Base-by-base conservation (phyloP, 441 rosid species). In the Viola pubescens region DNA sequence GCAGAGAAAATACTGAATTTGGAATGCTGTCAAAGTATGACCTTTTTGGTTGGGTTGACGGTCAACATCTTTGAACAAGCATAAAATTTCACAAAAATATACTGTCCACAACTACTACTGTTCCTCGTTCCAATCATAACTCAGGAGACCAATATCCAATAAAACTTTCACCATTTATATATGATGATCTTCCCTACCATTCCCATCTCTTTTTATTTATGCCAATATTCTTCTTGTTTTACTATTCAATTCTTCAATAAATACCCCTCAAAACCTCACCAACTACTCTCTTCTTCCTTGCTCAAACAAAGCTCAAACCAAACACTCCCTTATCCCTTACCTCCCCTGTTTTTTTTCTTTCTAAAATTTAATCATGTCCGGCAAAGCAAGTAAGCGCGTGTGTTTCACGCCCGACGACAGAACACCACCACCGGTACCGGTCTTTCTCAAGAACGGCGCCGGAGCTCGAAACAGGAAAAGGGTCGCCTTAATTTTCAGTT, bases 361-460 rank as follows among this genome's bases (percentile, higher is more conserved):
- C 16, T 46, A 37, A 38, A 37, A 5, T 59, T 6, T 2, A 37
- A 3, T 49, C 6, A 12, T 37, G 61, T 42, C 40, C 16, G 40
- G 11, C 54, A 67, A 60, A 65, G 81, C 94, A 7, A 67, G 71
- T 60, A 85, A 77, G 69, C 65, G 79, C 58, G 95, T 84, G 55
- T 68, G 77, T 61, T 90, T 82, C 81, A 82, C 82, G 64, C 91
- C 90, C 0, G 80, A 82, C 53, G 69, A 48, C 52, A 65, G 66
- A 7, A 82, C 73, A 3, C 77, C 79, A 62, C 81, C 74, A 44
- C 63, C 75, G 0, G 52, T 79, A 58, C 63, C 75, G 0, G 52
- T 79, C 60, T 70, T 77, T 51, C 75, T 74, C 57, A 85, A 77
- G 68, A 73, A 77, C 9, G 76, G 75, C 40, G 58, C 60, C 7